Base-by-base conservation (phyloP, 1,284 basidiomycete species). In the Microstroma glucosiphilum region DNA sequence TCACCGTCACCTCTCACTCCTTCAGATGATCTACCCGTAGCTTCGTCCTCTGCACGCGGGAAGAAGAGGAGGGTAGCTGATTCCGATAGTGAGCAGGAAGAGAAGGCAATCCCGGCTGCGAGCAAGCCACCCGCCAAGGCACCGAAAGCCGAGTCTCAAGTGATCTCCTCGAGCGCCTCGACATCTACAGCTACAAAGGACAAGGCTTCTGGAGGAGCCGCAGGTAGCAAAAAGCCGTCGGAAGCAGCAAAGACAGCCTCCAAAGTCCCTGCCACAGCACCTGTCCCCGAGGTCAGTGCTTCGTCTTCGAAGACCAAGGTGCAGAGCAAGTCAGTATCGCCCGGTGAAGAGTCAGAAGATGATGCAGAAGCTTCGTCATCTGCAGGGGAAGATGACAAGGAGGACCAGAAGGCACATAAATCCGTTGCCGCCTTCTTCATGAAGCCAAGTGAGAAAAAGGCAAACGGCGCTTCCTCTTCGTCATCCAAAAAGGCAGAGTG, bases 381-480 rank as follows among this genome's bases (percentile, higher is more conserved):
- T 8, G 15, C n/a, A 19, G 51, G 17, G 40, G 75, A 77, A 1
- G 63, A 66, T 42, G 73, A 72, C n/a, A 69, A 78, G 54, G 76
- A 73, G 13, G 62, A 57, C 43, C 61, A 63, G 42, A 78, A 73
- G 25, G 73, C 77, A 55, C 75, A 83, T 56, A 86, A 87, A 66
- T 84, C 83, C 53, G 86, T 87, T 6, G 60, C 63, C 8, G 67
- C 72, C 46, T 69, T 75, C 58, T 75, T 75, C 41, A 64, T 68
- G 12, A 74, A 71, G 60, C 62, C 65, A 59, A 58, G 25, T 62
- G 92, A 91, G 70, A 90, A 89, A 15, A 86, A 89, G 69, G 70
- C 74, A 53, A 85, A 90, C 40, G 84, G 83, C 25, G 84, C 84
- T 67, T 86, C 83, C 59, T 78, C 83, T 19, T 87, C 48, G 25